A percentile compares a stretch with the other conserved stretches of the same genome.
Evolutionary conservation across 768 basidiomycete species (phyloP).

Genomic region (Suillus occidentalis): DNA sequence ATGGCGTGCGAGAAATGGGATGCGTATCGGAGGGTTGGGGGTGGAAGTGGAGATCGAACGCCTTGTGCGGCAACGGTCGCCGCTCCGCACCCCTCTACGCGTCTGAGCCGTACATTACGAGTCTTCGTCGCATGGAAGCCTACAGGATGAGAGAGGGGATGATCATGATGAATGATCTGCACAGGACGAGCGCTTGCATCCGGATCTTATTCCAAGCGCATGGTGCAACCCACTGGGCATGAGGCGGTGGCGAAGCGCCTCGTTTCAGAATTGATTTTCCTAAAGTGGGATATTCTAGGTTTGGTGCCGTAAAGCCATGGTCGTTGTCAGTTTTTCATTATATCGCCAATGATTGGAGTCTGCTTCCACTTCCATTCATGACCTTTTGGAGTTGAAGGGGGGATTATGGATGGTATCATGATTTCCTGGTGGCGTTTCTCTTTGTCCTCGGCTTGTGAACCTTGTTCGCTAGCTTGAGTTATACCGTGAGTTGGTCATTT

Average conservation of each 20-base stretch:
- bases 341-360: neutral
- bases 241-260: slow-evolving; percentile 1
- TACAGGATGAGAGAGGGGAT: neutral
- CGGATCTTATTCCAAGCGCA: neutral
- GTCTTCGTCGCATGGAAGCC: slow-evolving; percentile 63
- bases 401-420: neutral
- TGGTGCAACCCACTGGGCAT: neutral
- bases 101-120: slow-evolving; percentile 53
- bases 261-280: neutral
- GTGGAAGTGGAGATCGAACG: neutral
- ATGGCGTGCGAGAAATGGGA: slow-evolving; percentile 59
- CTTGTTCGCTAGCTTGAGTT: neutral
- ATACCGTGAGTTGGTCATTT: neutral
- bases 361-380: neutral
- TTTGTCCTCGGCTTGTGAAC: neutral
- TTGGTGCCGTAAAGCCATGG: neutral
- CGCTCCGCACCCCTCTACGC: slow-evolving; percentile 20
- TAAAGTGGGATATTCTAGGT: neutral
- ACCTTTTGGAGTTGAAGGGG: neutral
- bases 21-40: neutral
- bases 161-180: neutral
- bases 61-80: neutral
- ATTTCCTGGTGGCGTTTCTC: neutral
- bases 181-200: neutral
- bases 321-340: neutral